Base-by-base conservation (phyloP, 2,329 filamentous ascomycete genomes). In the Claviceps pazoutovae region DNA sequence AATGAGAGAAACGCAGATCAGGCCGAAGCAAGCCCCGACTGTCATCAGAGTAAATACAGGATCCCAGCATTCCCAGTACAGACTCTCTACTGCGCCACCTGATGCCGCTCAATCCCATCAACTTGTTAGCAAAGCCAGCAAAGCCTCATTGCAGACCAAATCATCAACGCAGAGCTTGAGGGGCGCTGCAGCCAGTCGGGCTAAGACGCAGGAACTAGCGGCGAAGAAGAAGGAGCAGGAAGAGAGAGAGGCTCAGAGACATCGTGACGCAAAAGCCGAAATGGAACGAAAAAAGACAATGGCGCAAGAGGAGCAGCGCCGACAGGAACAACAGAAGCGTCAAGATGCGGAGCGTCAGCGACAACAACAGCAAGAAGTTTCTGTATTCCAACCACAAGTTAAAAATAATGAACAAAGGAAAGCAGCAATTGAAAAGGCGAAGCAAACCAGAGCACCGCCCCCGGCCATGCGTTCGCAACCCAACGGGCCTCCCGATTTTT, bases 221-320 rank as follows among this genome's bases (percentile, higher is more conserved):
- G 85, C 87, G 41, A 84, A 82, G 61, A 90, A 89, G 66, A 91
- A 85, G 63, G 88, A 95, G 64, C 84, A 83, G 63, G 89, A 95
- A 59, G 88, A 94, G 62, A 80, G 82, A 47, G 86, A 89, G 57
- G 80, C 81, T 14, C 83, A 89, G 60, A 80, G 83, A 48, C 91
- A 88, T 61, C 82, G 83, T 8, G 86, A 94, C 19, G 82, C 84
- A 39, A 95, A 94, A 67, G 78, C 82, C 16, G 87, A 94, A 60
- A 71, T 86, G 37, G 88, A 95, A 63, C 82, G 85, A 47, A 88
- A 89, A 68, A 78, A 85, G 54, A 79, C 79, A 47, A 80, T 78
- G 5, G 66, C 71, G 17, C 82, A 84, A 58, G 82, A 84, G 54
- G 83, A 86, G 58, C 79, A 85, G 59, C 73, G 72, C 51, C 76